Conservation (phyloP, 257 asterid genomes). For the Verbena officinalis region DNA sequence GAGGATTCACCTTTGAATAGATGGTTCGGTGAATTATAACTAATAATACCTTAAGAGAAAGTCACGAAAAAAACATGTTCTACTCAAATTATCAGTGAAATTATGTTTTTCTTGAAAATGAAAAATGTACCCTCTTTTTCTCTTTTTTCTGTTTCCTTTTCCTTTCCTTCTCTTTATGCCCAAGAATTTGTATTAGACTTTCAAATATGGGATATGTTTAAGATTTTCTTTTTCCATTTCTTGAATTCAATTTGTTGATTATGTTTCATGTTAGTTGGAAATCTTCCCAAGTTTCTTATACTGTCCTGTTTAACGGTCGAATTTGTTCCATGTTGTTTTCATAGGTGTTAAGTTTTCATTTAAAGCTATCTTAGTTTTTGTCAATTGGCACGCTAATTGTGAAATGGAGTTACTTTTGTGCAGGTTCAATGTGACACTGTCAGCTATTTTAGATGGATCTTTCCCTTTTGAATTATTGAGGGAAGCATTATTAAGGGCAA, state of each 20-base stretch:
- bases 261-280: too few relatives aligned
- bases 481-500: slow-evolving; percentile 91
- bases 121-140: background rate
- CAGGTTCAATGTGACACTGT: slow-evolving; percentile 75
- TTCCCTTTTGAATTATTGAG: slow-evolving; percentile 78
- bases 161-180: too few relatives aligned
- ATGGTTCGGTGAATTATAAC: slow-evolving; percentile 4
- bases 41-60: slow-evolving; percentile 1
- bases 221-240: slow-evolving; percentile 20
- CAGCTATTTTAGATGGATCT: slow-evolving; percentile 70
- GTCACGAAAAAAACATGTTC: background rate
- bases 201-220: slow-evolving; percentile 2
- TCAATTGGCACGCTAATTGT: slow-evolving; percentile 10
- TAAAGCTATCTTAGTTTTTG: slow-evolving; percentile 7
- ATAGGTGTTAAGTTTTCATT: background rate
- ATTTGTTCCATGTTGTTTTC: slow-evolving; percentile 18
- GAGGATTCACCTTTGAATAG: background rate
- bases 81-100: slow-evolving; percentile 5
- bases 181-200: too few relatives aligned
- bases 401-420: slow-evolving; percentile 24
- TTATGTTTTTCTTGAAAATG: slow-evolving; percentile 6
- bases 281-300: background rate
- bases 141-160: too few relatives aligned
- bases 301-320: too few relatives aligned
- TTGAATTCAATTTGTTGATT: slow-evolving; percentile 16